Evolutionary conservation across 345 rosid genomes (phyloP), one percentile per base, ranked within the genome.

Genomic region (Populus tremula): DNA sequence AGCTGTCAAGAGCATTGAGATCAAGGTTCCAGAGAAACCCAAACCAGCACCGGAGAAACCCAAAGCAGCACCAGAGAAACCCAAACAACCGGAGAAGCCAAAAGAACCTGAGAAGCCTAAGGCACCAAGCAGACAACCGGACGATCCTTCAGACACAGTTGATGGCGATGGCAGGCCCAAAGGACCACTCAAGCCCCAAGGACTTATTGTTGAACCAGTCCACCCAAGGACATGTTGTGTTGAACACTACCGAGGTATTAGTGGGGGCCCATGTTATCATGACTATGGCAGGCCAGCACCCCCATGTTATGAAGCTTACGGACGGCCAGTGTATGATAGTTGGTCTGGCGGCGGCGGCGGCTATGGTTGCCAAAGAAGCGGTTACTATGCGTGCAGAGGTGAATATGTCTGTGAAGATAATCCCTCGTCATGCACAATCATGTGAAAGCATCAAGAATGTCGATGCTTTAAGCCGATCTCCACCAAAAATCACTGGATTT

Each of bases 1-100:
- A 20, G 70, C 90, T 7, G 85, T 92, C 67, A 83, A 89, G 73
- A 70, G 94, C 74, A 92, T 92, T 13, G 89, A 87, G 80, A 86
- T 90, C 80, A 35, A 78, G 64, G 63, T 77, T 12, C 85, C 84
- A 0, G 76, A 79, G 10, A 80, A 85, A 33, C 36, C 36, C 36
- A 33, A 33, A 33, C 1, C 0, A 33, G 5, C 0, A 33, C 5
- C 3, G 35, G 3, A 33, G 35, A 33, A 33, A 29, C 31, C 29
- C 2, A 4, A 31, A 2, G 33, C 9, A 78, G 82, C 76, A 31
- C 45, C 76, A 0, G 33, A n/a, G n/a, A n/a, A n/a, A n/a, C n/a
- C n/a, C n/a, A n/a, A n/a, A n/a, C n/a, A n/a, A n/a, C n/a, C n/a
- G n/a, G n/a, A n/a, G n/a, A n/a, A n/a, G n/a, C n/a, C n/a, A n/a